Conservation (phyloP, 2,329 filamentous ascomycete species). For the Monilinia aucupariae region DNA sequence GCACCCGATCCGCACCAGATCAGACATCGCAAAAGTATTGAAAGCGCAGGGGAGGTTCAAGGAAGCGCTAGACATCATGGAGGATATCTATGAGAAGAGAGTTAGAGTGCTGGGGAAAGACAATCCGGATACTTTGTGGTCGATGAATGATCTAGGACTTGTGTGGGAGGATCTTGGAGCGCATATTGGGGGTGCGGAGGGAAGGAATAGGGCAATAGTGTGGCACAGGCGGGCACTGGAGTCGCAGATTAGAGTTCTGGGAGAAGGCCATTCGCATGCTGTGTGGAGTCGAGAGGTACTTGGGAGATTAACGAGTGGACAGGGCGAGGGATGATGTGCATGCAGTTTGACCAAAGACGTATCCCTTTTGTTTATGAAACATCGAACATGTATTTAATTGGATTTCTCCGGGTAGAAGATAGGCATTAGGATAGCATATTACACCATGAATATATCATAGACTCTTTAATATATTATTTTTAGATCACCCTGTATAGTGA, state of each 20-base stretch:
- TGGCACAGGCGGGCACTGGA: neutral
- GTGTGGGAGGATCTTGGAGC: constrained; percentile 1
- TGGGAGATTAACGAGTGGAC: neutral
- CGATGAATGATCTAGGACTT: constrained; percentile 12
- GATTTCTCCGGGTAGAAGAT: too few relatives aligned
- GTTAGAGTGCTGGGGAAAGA: neutral
- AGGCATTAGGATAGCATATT: too few relatives aligned
- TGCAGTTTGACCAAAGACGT: too few relatives aligned
- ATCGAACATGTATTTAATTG: too few relatives aligned
- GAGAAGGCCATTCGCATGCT: neutral
- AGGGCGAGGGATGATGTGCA: neutral
- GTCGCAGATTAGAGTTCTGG: neutral
- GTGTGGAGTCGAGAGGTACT: neutral
- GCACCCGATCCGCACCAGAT: neutral
- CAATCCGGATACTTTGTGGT: constrained; percentile 14
- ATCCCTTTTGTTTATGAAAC: too few relatives aligned
- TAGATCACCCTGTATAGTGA: too few relatives aligned
- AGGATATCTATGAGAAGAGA: constrained; percentile 6
- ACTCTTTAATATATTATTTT: too few relatives aligned
- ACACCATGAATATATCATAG: too few relatives aligned
- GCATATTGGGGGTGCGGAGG: neutral
- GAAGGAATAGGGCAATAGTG: neutral
- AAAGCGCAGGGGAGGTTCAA: constrained; percentile 1
- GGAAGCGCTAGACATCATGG: constrained; percentile 10
- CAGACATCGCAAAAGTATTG: constrained; percentile 1